Evolutionary conservation across 169 alveolate genomes (phyloP), one percentile per base, ranked within the genome.

Genomic region (Haemoproteus tartakovskyi): DNA sequence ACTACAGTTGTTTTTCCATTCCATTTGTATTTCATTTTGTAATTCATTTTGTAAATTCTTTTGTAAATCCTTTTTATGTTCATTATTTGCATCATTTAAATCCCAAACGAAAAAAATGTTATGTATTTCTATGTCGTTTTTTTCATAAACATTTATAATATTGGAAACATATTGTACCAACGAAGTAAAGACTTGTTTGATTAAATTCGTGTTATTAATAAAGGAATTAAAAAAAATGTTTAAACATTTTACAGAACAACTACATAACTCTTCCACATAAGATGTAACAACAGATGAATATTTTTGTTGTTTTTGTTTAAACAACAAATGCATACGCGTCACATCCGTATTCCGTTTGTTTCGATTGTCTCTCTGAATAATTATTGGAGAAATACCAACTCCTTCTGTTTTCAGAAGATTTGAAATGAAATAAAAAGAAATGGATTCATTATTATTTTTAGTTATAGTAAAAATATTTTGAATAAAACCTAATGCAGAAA

Each of bases 401-500:
- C n/a, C n/a, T n/a, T n/a, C n/a, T 40, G 54, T 56, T 1, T 57
- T 74, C 12, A 57, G 36, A 16, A 74, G 19, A 45, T 74, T 74
- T 5, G 30, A 47, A 3, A 60, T 43, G 59, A 74, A 74, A 19
- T 74, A 74, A 30, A 24, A 74, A 43, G 59, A 24, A 48, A 74
- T 16, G n/a, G 78, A 30, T 11, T 74, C 78, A 33, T 74, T 56
- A 27, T 61, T 74, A 12, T 74, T 36, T 33, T 45, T 57, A 2
- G 59, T 45, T 45, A 57, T 22, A 16, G 62, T 43, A 19, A 74
- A 45, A 5, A 74, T 74, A 27, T 74, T 74, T 40, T 74, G 70
- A 14, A 74, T 74, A 60, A 43, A 29, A 57, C 59, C 59, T 45
- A 74, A 12, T 4, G 70, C 41, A n/a, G 84, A 74, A 37, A 29